A percentile compares a stretch with the other conserved stretches of the same genome.
Conservation (phyloP, 139 green algal genomes). For the Volvox africanus region DNA sequence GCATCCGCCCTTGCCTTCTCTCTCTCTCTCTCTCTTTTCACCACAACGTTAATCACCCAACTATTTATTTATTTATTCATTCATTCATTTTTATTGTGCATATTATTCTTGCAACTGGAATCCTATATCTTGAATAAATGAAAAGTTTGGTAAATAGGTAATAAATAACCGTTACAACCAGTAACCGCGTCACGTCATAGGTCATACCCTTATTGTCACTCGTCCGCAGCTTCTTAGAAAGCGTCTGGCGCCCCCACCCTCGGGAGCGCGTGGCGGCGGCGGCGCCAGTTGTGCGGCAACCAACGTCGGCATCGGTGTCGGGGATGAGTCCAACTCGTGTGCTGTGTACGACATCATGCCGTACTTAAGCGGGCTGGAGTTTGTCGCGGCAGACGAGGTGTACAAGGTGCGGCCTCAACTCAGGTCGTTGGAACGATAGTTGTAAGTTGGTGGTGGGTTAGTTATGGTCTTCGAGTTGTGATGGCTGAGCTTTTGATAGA, state of each 20-base stretch:
- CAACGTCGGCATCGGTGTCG: not conserved
- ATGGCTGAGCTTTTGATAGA: no score
- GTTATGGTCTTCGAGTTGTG: no score
- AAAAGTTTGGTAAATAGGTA: no score
- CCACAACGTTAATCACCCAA: no score
- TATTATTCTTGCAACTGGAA: no score
- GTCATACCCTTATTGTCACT: no score
- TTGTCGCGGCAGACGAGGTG: constrained; percentile 83
- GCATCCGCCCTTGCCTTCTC: not conserved
- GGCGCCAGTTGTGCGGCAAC: constrained; percentile 13
- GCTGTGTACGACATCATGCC: not conserved
- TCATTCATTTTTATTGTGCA: not conserved
- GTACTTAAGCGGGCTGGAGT: constrained; percentile 61
- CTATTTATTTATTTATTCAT: not conserved
- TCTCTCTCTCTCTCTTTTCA: not conserved
- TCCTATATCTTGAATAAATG: no score
- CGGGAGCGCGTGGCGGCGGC: constrained; percentile 6
- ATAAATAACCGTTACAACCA: no score
- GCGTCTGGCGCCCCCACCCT: constrained; percentile 54
- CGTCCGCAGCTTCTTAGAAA: constrained; percentile 53
- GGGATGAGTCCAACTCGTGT: not conserved
- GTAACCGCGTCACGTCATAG: no score
- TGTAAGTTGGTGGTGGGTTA: no score
- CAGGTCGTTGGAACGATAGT: no score
- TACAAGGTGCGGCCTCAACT: constrained; percentile 70